phyloP scores from a whole-genome alignment of 768 basidiomycete species.

The Tylopilus balloui region DNA sequence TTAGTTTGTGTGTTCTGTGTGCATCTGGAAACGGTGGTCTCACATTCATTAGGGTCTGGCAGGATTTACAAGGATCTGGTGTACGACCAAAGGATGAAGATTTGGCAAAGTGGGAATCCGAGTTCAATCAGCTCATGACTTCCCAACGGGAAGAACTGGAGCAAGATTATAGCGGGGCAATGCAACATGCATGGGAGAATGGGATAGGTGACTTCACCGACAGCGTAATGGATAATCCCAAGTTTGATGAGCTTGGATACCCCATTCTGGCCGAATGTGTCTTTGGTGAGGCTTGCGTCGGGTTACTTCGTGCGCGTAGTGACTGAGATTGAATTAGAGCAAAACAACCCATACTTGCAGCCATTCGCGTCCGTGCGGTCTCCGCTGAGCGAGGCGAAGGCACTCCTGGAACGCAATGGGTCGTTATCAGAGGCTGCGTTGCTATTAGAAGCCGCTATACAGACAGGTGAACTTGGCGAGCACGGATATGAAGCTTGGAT shows the following conservation, averaged over 20 bases:
- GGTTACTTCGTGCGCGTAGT: not conserved
- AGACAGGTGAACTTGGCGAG: constrained; percentile 73
- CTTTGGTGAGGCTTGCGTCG: constrained; percentile 56
- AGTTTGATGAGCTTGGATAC: constrained; percentile 69
- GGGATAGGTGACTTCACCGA: constrained; percentile 44
- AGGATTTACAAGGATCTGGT: constrained; percentile 54
- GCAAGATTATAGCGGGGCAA: constrained; percentile 54
- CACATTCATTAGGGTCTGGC: constrained; percentile 49
- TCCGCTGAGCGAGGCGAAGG: constrained; percentile 65
- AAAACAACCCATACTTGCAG: constrained; percentile 66
- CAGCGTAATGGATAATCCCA: constrained; percentile 30
- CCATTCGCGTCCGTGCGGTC: constrained; percentile 45
- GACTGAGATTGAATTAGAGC: constrained; percentile 42
- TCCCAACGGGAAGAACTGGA: constrained; percentile 61
- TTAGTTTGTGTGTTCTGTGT: constrained; percentile 28
- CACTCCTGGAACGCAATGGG: constrained; percentile 71
- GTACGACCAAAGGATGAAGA: constrained; percentile 57
- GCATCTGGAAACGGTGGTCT: constrained; percentile 4
- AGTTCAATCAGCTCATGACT: constrained; percentile 76
- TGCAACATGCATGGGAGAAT: constrained; percentile 63
- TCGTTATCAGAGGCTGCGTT: constrained; percentile 84
- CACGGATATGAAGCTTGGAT: constrained; percentile 91
- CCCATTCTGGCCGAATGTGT: constrained; percentile 68
- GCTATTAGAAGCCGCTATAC: constrained; percentile 87
- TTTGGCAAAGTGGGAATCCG: constrained; percentile 76